Evolutionary conservation across 192 early-diverging fungal genomes (phyloP).

Genomic region (Umbelopsis sp.): DNA sequence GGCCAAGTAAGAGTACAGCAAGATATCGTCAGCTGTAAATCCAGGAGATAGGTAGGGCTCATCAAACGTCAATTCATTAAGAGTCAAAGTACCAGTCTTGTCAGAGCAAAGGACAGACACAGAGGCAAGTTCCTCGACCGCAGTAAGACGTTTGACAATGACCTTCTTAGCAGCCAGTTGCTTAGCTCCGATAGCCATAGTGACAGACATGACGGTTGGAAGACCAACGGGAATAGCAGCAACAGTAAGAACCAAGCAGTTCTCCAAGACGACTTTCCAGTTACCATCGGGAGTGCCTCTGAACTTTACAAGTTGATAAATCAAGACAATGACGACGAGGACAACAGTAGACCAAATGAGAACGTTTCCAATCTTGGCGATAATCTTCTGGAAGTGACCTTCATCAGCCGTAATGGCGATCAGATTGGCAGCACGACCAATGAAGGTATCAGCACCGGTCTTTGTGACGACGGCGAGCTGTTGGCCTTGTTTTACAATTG

Average conservation of each 20-base stretch:
- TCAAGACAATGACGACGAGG: conserved; percentile 75
- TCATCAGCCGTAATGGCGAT: conserved; percentile 84
- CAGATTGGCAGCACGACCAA: conserved; percentile 87
- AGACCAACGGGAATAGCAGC: conserved; percentile 93
- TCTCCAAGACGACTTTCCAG: conserved; percentile 57
- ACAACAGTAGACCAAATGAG: conserved; percentile 78
- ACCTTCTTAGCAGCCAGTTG: conserved; percentile 88
- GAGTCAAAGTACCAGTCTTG: conserved; percentile 90
- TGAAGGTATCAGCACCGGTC: conserved; percentile 88
- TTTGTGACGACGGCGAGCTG: conserved; percentile 87
- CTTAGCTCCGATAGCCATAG: conserved; percentile 91
- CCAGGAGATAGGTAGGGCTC: conserved; percentile 72
- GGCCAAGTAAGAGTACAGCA: conserved; percentile 79
- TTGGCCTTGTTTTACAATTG: conserved; percentile 90
- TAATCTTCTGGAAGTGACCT: conserved; percentile 95
- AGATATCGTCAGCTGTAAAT: conserved; percentile 75
- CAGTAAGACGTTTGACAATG: conserved; percentile 93
- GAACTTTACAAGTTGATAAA: conserved; percentile 57
- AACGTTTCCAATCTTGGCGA: conserved; percentile 92
- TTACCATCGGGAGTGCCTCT: conserved; percentile 46
- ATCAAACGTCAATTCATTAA: conserved; percentile 91
- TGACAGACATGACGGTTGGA: conserved; percentile 91
- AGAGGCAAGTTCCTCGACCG: conserved; percentile 91
- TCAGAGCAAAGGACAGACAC: conserved; percentile 84
- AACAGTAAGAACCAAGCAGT: conserved; percentile 81